Conservation (phyloP, 1,284 basidiomycete genomes). For the Cryptococcus depauperatus region DNA sequence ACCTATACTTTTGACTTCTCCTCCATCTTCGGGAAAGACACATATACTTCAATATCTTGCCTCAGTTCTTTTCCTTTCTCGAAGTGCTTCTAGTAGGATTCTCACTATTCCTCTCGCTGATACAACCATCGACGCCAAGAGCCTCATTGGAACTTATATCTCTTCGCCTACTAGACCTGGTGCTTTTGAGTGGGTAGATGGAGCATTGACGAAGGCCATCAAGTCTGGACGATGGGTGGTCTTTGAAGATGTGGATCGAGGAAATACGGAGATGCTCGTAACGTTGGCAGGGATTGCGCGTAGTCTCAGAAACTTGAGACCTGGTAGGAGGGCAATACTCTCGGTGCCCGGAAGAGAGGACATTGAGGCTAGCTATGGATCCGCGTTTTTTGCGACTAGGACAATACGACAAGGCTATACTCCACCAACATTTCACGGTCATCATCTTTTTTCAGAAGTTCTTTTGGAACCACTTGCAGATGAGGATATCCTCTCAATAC, state of each 20-base stretch:
- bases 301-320: conserved; percentile 56
- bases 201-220: conserved; percentile 84
- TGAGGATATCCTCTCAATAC: conserved; percentile 62
- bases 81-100: conserved; percentile 53
- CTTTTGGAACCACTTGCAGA: conserved; percentile 54
- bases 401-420: conserved; percentile 49
- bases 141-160: conserved; percentile 85
- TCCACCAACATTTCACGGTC: conserved; percentile 64
- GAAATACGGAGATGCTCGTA: conserved; percentile 75
- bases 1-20: conserved; percentile 77
- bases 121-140: conserved; percentile 88
- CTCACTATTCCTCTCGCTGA: conserved; percentile 86
- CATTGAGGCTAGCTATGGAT: conserved; percentile 64
- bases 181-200: conserved; percentile 94
- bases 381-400: conserved; percentile 72
- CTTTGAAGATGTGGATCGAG: conserved; percentile 86
- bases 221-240: conserved; percentile 89
- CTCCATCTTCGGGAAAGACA: conserved; percentile 85
- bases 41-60: conserved; percentile 73
- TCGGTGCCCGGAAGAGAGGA: conserved; percentile 60
- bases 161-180: conserved; percentile 81
- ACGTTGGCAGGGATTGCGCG: conserved; percentile 75
- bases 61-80: conserved; percentile 48
- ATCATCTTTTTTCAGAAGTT: conserved; percentile 73
- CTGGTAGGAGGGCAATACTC: conserved; percentile 61